phyloP scores from a whole-genome alignment of 345 rosid genomes.

The Lepidium sativum region DNA sequence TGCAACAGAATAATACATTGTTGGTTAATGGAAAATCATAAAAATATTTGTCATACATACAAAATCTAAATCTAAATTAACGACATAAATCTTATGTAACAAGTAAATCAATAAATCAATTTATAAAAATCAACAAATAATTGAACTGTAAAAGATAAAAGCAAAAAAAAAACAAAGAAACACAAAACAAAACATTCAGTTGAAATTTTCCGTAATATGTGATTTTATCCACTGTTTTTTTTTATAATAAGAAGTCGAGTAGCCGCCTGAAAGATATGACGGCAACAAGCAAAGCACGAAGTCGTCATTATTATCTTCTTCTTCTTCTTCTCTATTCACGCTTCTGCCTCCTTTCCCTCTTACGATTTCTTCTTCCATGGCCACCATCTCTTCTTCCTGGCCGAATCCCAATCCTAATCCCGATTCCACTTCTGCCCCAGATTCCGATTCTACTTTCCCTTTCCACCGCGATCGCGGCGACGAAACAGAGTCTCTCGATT shows the following conservation, averaged over 20 bases:
- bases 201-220: neutral
- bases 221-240: constrained; percentile 3
- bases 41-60: neutral
- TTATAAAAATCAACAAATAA: too few species aligned
- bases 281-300: constrained; percentile 29
- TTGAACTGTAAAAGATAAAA: neutral
- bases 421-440: constrained; percentile 1
- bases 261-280: constrained; percentile 25
- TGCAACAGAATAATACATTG: too few species aligned
- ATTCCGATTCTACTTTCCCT: constrained; percentile 2
- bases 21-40: neutral
- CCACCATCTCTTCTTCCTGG: constrained; percentile 57
- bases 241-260: constrained; percentile 6
- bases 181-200: too few species aligned
- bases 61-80: too few species aligned
- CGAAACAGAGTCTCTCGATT: constrained; percentile 36
- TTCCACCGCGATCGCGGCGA: constrained; percentile 28
- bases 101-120: neutral
- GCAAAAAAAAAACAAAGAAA: too few species aligned
- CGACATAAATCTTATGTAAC: neutral
- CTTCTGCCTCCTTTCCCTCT: constrained; percentile 5
- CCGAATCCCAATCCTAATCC: constrained; percentile 33
- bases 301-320: neutral
- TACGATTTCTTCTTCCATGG: constrained; percentile 38
- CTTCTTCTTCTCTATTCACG: constrained; percentile 10